Evolutionary conservation across 768 basidiomycete species (phyloP).

Genomic region (Suillus clintonianus): DNA sequence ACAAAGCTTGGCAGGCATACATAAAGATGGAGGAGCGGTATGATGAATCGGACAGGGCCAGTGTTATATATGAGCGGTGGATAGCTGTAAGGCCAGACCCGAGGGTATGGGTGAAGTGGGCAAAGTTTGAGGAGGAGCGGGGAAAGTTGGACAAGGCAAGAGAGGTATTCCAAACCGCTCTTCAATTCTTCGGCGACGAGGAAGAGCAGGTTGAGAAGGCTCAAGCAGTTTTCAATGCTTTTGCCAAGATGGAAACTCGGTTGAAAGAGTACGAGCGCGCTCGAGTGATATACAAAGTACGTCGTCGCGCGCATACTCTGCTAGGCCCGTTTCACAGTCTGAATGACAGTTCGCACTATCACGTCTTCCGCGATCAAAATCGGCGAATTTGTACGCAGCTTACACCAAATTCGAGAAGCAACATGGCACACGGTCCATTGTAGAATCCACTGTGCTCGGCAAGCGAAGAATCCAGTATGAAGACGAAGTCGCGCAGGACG

Average conservation of each 20-base stretch:
- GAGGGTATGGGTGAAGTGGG: conserved; percentile 81
- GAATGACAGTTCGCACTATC: conserved; percentile 83
- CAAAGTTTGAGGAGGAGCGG: conserved; percentile 84
- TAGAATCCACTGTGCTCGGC: conserved; percentile 93
- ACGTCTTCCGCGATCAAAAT: conserved; percentile 90
- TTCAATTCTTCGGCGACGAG: conserved; percentile 89
- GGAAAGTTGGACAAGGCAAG: conserved; percentile 67
- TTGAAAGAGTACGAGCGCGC: conserved; percentile 97
- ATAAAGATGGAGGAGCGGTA: conserved; percentile 98
- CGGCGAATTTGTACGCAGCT: conserved; percentile 80
- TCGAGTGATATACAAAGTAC: conserved; percentile 93
- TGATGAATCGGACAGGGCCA: conserved; percentile 87
- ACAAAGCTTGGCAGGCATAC: conserved; percentile 99
- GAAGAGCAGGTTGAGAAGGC: conserved; percentile 86
- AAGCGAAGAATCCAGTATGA: conserved; percentile 99
- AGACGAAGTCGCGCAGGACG: conserved; percentile 89
- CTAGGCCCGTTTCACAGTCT: conserved; percentile 3
- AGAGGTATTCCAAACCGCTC: conserved; percentile 87
- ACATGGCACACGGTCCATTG: conserved; percentile 82
- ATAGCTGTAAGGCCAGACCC: conserved; percentile 76
- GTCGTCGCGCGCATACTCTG: neutral
- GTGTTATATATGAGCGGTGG: conserved; percentile 91
- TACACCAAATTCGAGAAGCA: conserved; percentile 99
- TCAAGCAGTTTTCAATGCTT: conserved; percentile 89
- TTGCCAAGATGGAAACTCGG: conserved; percentile 97